Evolutionary conservation across 345 rosid species (phyloP).

Genomic region (Adansonia digitata): DNA sequence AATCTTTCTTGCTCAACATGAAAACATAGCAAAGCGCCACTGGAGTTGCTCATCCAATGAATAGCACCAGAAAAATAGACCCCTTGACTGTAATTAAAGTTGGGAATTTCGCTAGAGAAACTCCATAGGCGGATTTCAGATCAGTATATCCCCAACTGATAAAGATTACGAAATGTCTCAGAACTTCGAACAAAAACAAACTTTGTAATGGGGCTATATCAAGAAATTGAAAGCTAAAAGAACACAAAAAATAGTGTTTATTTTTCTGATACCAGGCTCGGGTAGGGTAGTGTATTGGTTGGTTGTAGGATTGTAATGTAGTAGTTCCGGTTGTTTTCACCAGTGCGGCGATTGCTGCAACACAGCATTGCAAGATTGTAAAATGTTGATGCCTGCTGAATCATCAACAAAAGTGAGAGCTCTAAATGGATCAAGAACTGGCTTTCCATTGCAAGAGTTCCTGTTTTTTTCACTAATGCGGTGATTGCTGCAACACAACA

Average conservation of each 20-base stretch:
- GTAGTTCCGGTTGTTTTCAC: constrained; percentile 1
- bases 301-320: constrained; percentile 39
- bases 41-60: constrained; percentile 26
- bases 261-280: not conserved
- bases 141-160: constrained; percentile 30
- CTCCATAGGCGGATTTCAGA: constrained; percentile 34
- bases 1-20: constrained; percentile 24
- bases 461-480: not conserved
- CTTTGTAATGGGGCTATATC: constrained; percentile 33
- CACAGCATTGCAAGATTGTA: constrained; percentile 54
- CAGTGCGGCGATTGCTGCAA: constrained; percentile 11
- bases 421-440: constrained; percentile 10
- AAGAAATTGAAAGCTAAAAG: constrained; percentile 42
- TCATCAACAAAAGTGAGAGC: constrained; percentile 25
- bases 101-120: constrained; percentile 7
- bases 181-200: constrained; percentile 24
- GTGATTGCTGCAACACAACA: constrained; percentile 31
- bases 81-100: not conserved
- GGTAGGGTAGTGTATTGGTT: constrained; percentile 30
- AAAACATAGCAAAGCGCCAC: constrained; percentile 20
- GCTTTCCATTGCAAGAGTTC: too few species aligned
- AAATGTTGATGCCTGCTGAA: constrained; percentile 22
- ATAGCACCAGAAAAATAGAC: constrained; percentile 29
- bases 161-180: not conserved
- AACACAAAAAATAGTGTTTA: constrained; percentile 10